Percentiles rank a stretch among this genome's conserved stretches.
These are phyloP conservation scores for Candida verbasci DNA, from an alignment of 805 yeast species.

Conservation along the genomic window DNA sequence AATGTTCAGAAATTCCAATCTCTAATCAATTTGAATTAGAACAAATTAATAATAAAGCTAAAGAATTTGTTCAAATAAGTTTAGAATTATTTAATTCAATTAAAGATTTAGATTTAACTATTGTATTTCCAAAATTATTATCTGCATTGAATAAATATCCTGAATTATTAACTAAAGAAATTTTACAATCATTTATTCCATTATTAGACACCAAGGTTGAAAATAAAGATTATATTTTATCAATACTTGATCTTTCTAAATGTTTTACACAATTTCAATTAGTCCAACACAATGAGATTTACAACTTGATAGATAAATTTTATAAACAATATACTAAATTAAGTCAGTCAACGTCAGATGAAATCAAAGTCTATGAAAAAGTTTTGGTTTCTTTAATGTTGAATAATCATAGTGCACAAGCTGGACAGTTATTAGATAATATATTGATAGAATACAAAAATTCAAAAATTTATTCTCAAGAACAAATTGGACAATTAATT, in stretches of 20 bases:
- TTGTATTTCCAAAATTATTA: constrained; percentile 33
- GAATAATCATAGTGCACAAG: constrained; percentile 45
- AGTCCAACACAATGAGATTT: constrained; percentile 15
- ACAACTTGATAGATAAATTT: constrained; percentile 22
- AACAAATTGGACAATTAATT: constrained; percentile 35
- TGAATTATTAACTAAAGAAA: constrained; percentile 18
- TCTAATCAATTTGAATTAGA: constrained; percentile 43
- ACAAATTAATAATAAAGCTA: constrained; percentile 40
- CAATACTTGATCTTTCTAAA: constrained; percentile 27
- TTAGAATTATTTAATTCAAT: constrained; percentile 45
- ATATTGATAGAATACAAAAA: constrained; percentile 43
- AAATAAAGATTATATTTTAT: constrained; percentile 1
- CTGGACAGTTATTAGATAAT: constrained; percentile 55
- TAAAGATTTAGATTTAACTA: constrained; percentile 31
- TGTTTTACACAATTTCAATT: constrained; percentile 16
- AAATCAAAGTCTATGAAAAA: constrained; percentile 47
- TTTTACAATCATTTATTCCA: constrained; percentile 7
- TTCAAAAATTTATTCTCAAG: constrained; percentile 15
- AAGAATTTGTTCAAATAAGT: constrained; percentile 41
- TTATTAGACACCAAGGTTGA: constrained; percentile 1
- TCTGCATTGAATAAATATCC: constrained; percentile 26
- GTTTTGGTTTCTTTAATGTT: constrained; percentile 50
- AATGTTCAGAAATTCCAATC: constrained; percentile 33
- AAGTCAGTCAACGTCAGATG: constrained; percentile 20
- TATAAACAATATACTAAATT: constrained; percentile 33